Conservation (phyloP, 106 monocot species). For the Alisma plantagoaquatica region DNA sequence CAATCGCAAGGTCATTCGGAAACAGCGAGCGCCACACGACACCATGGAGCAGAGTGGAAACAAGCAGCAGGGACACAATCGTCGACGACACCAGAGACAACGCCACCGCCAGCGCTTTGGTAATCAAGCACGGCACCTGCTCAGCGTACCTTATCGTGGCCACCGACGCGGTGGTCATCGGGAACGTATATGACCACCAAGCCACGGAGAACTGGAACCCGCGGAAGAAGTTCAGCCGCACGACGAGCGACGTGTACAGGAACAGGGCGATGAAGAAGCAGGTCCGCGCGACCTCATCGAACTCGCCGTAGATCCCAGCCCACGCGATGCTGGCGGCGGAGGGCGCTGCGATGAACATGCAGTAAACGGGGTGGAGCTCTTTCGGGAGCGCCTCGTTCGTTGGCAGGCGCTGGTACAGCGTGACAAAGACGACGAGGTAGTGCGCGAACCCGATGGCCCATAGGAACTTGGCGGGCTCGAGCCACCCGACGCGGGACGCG, state of each 20-base stretch:
- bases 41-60: conserved; percentile 74
- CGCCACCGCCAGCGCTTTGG: conserved; percentile 43
- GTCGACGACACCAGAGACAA: conserved; percentile 62
- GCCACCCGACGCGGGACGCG: conserved; percentile 63
- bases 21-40: conserved; percentile 61
- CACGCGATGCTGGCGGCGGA: conserved; percentile 77
- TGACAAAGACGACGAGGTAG: conserved; percentile 78
- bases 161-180: conserved; percentile 83
- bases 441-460: conserved; percentile 84
- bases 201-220: conserved; percentile 81
- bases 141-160: conserved; percentile 77
- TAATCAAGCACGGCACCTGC: conserved; percentile 47
- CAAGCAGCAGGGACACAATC: conserved; percentile 55
- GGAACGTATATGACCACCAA: conserved; percentile 97
- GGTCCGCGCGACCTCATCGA: conserved; percentile 58
- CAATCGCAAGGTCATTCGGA: conserved; percentile 85
- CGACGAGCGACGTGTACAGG: conserved; percentile 71
- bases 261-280: conserved; percentile 88
- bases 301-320: conserved; percentile 53
- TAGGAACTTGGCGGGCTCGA: conserved; percentile 58
- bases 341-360: conserved; percentile 91
- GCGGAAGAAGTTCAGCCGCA: conserved; percentile 85
- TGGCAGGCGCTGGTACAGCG: conserved; percentile 82
- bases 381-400: conserved; percentile 78
- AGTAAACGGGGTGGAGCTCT: conserved; percentile 90